phyloP scores from a whole-genome alignment of 805 yeast genomes.

The Wickerhamiella qilinensis region DNA sequence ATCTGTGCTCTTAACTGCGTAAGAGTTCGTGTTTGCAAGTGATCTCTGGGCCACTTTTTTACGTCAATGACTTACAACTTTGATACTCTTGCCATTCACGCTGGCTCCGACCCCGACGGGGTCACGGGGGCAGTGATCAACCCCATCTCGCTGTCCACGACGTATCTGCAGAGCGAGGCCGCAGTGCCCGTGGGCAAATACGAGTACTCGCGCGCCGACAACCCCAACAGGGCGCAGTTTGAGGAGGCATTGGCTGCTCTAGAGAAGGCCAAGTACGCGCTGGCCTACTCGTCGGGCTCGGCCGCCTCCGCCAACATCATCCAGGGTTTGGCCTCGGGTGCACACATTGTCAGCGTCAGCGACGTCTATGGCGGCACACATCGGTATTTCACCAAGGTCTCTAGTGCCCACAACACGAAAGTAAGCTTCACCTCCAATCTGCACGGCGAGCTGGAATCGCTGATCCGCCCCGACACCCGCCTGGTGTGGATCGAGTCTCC shows the following conservation, averaged over 20 bases:
- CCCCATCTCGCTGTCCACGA: conserved; percentile 69
- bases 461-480: conserved; percentile 46
- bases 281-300: conserved; percentile 75
- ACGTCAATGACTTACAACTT: conserved; percentile 22
- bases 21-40: too few relatives aligned
- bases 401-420: conserved; percentile 58
- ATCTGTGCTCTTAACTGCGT: too few relatives aligned
- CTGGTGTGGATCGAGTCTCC: conserved; percentile 84
- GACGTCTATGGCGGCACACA: conserved; percentile 90
- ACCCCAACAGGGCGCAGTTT: conserved; percentile 73
- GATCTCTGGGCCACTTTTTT: too few relatives aligned
- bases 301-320: conserved; percentile 67
- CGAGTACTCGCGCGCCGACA: conserved; percentile 73
- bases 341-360: conserved; percentile 64
- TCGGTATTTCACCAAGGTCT: conserved; percentile 77
- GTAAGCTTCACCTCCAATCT: conserved; percentile 53
- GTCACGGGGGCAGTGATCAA: conserved; percentile 76
- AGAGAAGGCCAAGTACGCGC: conserved; percentile 49
- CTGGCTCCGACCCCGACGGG: conserved; percentile 57
- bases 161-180: conserved; percentile 69
- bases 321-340: conserved; percentile 54
- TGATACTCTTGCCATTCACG: conserved; percentile 73
- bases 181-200: conserved; percentile 60
- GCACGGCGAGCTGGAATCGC: conserved; percentile 37
- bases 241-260: conserved; percentile 66